These are phyloP conservation scores for Coemansia sp. DNA, from an alignment of 192 early-diverging fungal genomes.

Conservation along the genomic window DNA sequence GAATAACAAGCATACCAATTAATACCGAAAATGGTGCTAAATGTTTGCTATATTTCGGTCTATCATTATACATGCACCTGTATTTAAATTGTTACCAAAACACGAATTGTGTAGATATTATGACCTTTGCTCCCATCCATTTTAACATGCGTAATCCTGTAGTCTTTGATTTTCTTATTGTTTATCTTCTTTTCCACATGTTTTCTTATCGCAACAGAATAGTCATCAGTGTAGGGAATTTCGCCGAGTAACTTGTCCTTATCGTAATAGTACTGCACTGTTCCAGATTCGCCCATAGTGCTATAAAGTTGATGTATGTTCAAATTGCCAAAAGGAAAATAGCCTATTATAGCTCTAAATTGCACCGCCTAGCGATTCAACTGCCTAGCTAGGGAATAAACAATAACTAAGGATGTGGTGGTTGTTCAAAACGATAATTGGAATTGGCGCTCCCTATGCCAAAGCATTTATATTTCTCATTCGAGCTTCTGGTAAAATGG, in stretches of 20 bases:
- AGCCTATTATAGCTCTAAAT: not conserved
- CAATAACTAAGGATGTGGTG: not conserved
- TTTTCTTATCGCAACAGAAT: not conserved
- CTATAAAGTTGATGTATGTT: not conserved
- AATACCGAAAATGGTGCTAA: not conserved
- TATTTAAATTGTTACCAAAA: not conserved
- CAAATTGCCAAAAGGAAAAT: not conserved
- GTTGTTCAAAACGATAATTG: not conserved
- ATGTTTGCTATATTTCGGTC: not conserved
- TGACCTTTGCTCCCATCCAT: not conserved
- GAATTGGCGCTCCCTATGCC: not conserved
- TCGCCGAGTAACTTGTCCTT: not conserved
- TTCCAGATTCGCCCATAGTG: not conserved
- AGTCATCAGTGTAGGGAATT: not conserved
- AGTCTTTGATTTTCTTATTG: not conserved
- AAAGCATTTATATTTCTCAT: not conserved
- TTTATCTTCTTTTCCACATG: not conserved
- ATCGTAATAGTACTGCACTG: not conserved
- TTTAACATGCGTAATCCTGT: not conserved
- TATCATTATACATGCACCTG: not conserved
- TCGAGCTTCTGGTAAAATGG: not conserved
- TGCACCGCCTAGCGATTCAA: too few species aligned
- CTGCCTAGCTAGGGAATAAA: not conserved
- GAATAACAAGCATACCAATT: too few species aligned
- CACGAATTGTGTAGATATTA: not conserved